Evolutionary conservation across 371 early-diverging fungal species (phyloP), one percentile per base, ranked within the genome.

Genomic region (Mortierella sp.): DNA sequence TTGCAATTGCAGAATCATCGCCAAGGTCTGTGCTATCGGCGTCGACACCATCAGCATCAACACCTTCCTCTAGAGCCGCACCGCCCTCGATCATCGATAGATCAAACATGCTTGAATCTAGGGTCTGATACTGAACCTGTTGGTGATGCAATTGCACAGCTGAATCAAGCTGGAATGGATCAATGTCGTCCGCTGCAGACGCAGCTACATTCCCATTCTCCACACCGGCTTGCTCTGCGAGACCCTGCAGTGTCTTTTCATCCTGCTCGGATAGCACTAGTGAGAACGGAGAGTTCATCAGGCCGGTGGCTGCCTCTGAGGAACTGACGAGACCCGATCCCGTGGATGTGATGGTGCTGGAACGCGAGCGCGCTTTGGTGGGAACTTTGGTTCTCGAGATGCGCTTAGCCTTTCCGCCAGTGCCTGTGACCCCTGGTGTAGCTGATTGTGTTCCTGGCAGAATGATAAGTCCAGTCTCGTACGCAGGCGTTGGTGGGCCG

Each of bases 181-280:
- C 70, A 19, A 56, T 61, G 28, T 69, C 70, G 1, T 61, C 70
- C 9, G 50, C 56, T 31, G 42, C n/a, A n/a, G n/a, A n/a, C n/a
- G n/a, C n/a, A n/a, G n/a, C n/a, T 4, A 46, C 19, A 23, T 6
- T 24, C 6, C 44, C 6, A 24, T 23, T n/a, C 32, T 32, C 52
- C 5, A 44, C 39, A 14, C 30, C 50, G 5, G 59, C 43, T 26
- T 64, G 60, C 6, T 73, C 68, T 11, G 65, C 61, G 1, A 68
- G 31, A 11, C 56, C 63, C 23, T 68, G 69, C 15, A 75, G 56
- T 4, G 68, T 42, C 44, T 61, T 53, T 27, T 72, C 72, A 31
- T 72, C 72, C 39, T 72, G 66, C 50, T 72, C 72, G 12, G 75
- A 68, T 23, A 75, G 50, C 14, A 68, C 68, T 23, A 64, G 34